Evolutionary conservation across 2,329 filamentous ascomycete genomes (phyloP).

Genomic region (Rhynchosporium secalis): DNA sequence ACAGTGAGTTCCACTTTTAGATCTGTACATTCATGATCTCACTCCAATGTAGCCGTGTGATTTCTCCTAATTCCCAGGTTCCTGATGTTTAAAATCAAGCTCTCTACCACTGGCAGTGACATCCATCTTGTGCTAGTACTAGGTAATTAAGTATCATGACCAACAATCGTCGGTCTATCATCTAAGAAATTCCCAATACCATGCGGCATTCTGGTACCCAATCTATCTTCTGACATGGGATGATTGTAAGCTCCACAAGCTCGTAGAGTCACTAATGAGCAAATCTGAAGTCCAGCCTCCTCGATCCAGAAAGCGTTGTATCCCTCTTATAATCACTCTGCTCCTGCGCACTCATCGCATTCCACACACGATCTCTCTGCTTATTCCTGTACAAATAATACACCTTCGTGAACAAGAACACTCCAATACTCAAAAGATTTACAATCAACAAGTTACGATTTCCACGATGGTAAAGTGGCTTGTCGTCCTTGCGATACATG

Average conservation of each 20-base stretch:
- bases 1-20: too few species aligned
- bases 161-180: too few species aligned
- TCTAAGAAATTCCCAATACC: too few species aligned
- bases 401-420: conserved; percentile 51
- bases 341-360: conserved; percentile 47
- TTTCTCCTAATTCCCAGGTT: too few species aligned
- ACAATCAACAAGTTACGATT: conserved; percentile 58
- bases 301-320: conserved; percentile 43
- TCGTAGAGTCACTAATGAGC: conserved; percentile 33
- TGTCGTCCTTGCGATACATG: conserved; percentile 53
- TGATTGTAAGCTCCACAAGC: not conserved
- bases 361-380: conserved; percentile 45
- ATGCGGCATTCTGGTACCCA: not conserved
- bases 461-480: conserved; percentile 56
- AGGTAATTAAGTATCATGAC: too few species aligned
- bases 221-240: not conserved
- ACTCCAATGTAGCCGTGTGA: too few species aligned
- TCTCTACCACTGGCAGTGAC: too few species aligned
- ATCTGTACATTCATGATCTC: too few species aligned
- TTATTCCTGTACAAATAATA: conserved; percentile 51
- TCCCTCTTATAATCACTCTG: conserved; percentile 40
- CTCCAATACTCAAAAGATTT: conserved; percentile 46
- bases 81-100: too few species aligned
- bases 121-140: too few species aligned
- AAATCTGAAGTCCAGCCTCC: conserved; percentile 44